Base-by-base conservation (phyloP, 2,329 filamentous ascomycete species). In the Alternaria brassicae region DNA sequence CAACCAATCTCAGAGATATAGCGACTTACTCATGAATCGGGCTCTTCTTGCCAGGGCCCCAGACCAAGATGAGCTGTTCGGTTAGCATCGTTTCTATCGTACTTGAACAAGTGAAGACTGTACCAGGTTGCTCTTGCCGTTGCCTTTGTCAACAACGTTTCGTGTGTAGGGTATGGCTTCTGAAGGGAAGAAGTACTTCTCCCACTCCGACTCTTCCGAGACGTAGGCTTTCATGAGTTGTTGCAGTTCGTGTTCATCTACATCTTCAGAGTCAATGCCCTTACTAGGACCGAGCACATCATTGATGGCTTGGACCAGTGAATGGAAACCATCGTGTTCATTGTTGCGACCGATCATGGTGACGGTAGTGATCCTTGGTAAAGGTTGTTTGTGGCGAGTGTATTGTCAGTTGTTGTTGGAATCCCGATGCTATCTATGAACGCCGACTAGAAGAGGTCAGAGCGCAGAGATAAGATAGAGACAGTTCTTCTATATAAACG, bases 61-160 rank as follows among this genome's bases (percentile, higher is more conserved):
- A 97, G 37, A 96, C 93, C 39, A 97, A 86, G 47, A 97, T 87
- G 62, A 96, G 86, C 91, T 94, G 76, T 37, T 10, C 41, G 12
- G 40, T 69, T 32, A 68, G 64, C 52, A 32, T 12, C 2, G 34
- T 28, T 53, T 39, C 30, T 19, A 30, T 4, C 7, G 2, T 17
- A 13, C 8, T 15, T 23, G 12, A 21, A 49, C 17, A n/a, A 13
- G 1, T n/a, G 34, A 27, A 19, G 27, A 53, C 78, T 85, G 73
- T 79, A 91, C 88, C 75, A 92, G 77, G 70, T 92, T 92, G 72
- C 88, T 89, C 78, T 91, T 91, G 59, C 88, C 92, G 69, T 97
- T 97, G 3, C 93, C 92, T 74, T 93, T 90, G 72, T 96, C 92
- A 42, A 97, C 92, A 4, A 97, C 85, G 74, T 97, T 97, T 55